Conservation (phyloP, 495 filamentous ascomycete genomes). For the Aspergillus sparsus region DNA sequence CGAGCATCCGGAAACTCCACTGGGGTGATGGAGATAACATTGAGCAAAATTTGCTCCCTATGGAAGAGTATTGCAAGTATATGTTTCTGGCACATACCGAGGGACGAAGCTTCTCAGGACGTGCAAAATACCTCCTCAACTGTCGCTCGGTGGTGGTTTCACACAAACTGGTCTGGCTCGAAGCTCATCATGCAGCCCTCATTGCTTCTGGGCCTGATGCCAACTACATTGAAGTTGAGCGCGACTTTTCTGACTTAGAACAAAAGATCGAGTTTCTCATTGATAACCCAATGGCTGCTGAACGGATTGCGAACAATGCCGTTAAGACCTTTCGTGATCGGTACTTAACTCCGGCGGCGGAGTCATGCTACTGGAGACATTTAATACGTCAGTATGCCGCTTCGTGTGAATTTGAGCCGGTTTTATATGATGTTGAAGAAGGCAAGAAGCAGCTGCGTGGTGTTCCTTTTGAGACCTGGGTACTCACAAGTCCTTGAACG, state of each 20-base stretch:
- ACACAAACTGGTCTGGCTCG: conserved; percentile 42
- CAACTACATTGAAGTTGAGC: conserved; percentile 59
- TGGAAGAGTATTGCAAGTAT: conserved; percentile 62
- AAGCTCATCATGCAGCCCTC: conserved; percentile 44
- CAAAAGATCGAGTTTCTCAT: conserved; percentile 53
- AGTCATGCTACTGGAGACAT: conserved; percentile 62
- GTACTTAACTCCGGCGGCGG: conserved; percentile 61
- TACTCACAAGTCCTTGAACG: conserved; percentile 23
- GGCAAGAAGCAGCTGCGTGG: conserved; percentile 37
- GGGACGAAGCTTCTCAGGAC: conserved; percentile 58
- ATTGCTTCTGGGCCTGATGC: conserved; percentile 52
- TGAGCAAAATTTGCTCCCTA: conserved; percentile 42
- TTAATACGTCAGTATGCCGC: conserved; percentile 51
- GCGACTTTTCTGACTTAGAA: conserved; percentile 57
- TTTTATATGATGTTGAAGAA: conserved; percentile 31
- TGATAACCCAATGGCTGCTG: conserved; percentile 49
- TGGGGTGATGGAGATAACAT: conserved; percentile 46
- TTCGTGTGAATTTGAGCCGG: conserved; percentile 46
- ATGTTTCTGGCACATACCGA: conserved; percentile 61
- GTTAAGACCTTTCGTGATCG: conserved; percentile 57
- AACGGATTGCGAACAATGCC: conserved; percentile 57
- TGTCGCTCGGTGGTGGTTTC: conserved; percentile 60
- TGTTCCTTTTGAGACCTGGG: conserved; percentile 44
- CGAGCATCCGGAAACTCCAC: conserved; percentile 50
- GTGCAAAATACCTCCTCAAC: conserved; percentile 60